phyloP scores from a whole-genome alignment of 306 rosid species.

The Begonia masoniana region DNA sequence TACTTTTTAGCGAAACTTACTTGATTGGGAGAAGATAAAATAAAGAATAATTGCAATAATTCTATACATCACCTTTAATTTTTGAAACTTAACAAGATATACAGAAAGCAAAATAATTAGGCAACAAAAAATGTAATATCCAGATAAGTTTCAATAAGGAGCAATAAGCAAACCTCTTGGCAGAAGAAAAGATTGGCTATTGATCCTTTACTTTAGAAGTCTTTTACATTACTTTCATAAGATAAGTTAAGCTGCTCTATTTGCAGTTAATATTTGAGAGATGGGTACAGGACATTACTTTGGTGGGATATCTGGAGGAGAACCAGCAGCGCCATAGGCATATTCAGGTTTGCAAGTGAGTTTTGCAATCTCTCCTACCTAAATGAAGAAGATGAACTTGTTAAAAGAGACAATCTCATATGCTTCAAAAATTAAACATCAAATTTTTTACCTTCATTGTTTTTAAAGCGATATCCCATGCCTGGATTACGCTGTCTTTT shows the following conservation, averaged over 20 bases:
- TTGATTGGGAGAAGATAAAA: too few relatives aligned
- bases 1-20: not conserved
- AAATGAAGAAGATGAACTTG: conserved; percentile 10
- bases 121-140: too few relatives aligned
- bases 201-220: not conserved
- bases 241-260: too few relatives aligned
- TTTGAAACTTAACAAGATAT: too few relatives aligned
- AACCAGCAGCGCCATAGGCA: conserved; percentile 88
- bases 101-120: too few relatives aligned
- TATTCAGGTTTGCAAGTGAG: conserved; percentile 88
- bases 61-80: too few relatives aligned
- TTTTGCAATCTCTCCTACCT: conserved; percentile 88
- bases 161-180: not conserved
- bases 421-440: not conserved
- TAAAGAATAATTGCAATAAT: too few relatives aligned
- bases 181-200: not conserved
- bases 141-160: not conserved
- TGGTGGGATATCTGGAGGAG: conserved; percentile 96
- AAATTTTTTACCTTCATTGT: conserved; percentile 71
- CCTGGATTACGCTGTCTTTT: conserved; percentile 79
- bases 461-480: conserved; percentile 85
- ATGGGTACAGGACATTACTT: conserved; percentile 29
- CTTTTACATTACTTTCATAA: not conserved
- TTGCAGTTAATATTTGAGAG: too few relatives aligned
- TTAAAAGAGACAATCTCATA: not conserved